phyloP scores from a whole-genome alignment of 2,329 filamentous ascomycete species.

The Neopestalotiopsis clavispora region DNA sequence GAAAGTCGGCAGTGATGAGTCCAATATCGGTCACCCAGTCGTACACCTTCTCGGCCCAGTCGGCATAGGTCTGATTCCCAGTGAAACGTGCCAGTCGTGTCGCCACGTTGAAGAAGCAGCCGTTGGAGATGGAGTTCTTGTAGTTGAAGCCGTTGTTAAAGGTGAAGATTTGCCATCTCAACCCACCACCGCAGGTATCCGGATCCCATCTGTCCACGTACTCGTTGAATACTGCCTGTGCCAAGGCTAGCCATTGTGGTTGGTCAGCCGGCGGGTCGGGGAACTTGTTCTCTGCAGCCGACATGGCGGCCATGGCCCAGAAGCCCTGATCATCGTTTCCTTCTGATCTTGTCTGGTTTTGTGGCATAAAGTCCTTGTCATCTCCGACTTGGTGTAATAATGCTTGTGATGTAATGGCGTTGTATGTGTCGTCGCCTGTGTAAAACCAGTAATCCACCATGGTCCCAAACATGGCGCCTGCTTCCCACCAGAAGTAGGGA shows the following conservation, averaged over 20 bases:
- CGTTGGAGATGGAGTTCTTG: slow-evolving; percentile 52
- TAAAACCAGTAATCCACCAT: slow-evolving; percentile 22
- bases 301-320: slow-evolving; percentile 68
- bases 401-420: slow-evolving; percentile 48
- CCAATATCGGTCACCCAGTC: slow-evolving; percentile 48
- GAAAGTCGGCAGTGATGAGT: slow-evolving; percentile 19
- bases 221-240: slow-evolving; percentile 67
- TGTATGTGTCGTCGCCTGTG: slow-evolving; percentile 57
- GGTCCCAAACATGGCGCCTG: slow-evolving; percentile 22
- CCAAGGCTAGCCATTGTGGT: slow-evolving; percentile 67
- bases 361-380: slow-evolving; percentile 50
- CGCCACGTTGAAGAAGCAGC: slow-evolving; percentile 53
- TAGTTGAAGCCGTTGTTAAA: slow-evolving; percentile 62
- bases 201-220: slow-evolving; percentile 64
- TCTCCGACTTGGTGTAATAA: slow-evolving; percentile 51
- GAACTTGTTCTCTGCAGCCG: slow-evolving; percentile 65
- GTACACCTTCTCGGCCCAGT: slow-evolving; percentile 64
- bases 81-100: slow-evolving; percentile 69
- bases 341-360: slow-evolving; percentile 42
- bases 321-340: slow-evolving; percentile 66
- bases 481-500: slow-evolving; percentile 24
- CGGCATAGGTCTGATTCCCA: slow-evolving; percentile 64
- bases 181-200: slow-evolving; percentile 60
- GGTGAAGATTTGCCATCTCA: slow-evolving; percentile 70
- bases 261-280: slow-evolving; percentile 53